Evolutionary conservation across 2,329 filamentous ascomycete species (phyloP).

Genomic region (Apiospora sp.): DNA sequence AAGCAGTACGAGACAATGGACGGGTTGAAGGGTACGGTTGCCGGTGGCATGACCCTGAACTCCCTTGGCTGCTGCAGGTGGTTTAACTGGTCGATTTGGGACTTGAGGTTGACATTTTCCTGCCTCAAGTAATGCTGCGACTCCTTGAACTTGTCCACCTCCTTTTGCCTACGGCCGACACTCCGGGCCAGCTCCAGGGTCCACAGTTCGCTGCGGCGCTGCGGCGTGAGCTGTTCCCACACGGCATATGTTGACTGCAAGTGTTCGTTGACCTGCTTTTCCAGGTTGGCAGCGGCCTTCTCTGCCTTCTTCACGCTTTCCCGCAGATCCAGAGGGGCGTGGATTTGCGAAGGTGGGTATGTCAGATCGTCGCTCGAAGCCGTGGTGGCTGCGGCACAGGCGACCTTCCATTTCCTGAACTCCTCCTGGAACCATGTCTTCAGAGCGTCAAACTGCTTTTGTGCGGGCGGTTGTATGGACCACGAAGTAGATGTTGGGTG

Average conservation of each 20-base stretch:
- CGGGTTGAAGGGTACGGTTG: constrained; percentile 60
- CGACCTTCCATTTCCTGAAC: constrained; percentile 70
- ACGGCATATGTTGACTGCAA: constrained; percentile 78
- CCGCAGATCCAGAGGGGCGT: constrained; percentile 51
- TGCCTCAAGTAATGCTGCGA: constrained; percentile 60
- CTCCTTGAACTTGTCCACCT: constrained; percentile 59
- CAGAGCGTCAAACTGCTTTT: constrained; percentile 77
- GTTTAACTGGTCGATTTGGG: constrained; percentile 66
- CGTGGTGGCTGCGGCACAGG: constrained; percentile 59
- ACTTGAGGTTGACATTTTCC: constrained; percentile 63
- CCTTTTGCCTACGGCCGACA: constrained; percentile 64
- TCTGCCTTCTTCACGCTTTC: constrained; percentile 59
- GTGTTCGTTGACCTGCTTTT: constrained; percentile 76
- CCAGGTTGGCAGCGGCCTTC: constrained; percentile 64
- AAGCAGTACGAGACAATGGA: constrained; percentile 56
- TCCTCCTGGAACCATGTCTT: constrained; percentile 71
- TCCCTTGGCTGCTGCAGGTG: constrained; percentile 67
- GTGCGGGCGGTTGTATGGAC: constrained; percentile 78
- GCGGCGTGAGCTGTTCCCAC: constrained; percentile 72
- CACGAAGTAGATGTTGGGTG: constrained; percentile 82
- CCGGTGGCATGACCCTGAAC: constrained; percentile 60
- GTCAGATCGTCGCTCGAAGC: constrained; percentile 58
- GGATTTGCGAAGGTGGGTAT: constrained; percentile 53
- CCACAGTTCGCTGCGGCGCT: constrained; percentile 68
- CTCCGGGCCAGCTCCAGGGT: constrained; percentile 67